Percentiles rank a stretch among this genome's conserved stretches.
Conservation (phyloP, 2,329 filamentous ascomycete genomes). For the Calonectria henricotiae region DNA sequence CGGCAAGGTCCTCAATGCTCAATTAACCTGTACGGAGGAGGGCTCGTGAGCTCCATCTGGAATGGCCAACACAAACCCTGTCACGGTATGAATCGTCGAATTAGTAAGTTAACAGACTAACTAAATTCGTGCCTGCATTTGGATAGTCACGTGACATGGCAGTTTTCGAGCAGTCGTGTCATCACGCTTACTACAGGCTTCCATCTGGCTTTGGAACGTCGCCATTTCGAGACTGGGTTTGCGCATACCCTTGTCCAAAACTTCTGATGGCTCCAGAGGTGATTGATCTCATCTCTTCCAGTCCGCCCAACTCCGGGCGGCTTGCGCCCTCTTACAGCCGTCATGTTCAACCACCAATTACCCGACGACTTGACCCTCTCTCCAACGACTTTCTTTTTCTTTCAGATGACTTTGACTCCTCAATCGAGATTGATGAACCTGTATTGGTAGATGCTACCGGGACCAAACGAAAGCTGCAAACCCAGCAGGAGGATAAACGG, state of each 20-base stretch:
- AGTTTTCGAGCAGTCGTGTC: constrained; percentile 40
- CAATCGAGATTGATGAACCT: constrained; percentile 57
- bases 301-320: constrained; percentile 48
- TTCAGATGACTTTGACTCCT: constrained; percentile 62
- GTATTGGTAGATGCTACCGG: constrained; percentile 44
- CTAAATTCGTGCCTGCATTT: too few species aligned
- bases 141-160: constrained; percentile 45
- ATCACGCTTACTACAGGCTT: constrained; percentile 35
- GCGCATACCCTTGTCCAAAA: not conserved
- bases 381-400: constrained; percentile 43
- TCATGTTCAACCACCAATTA: not conserved
- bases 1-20: not conserved
- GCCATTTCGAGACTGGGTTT: not conserved
- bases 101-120: not conserved
- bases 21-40: not conserved
- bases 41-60: not conserved
- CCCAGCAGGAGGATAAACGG: constrained; percentile 28
- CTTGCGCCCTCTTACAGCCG: not conserved
- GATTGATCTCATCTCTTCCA: constrained; percentile 60
- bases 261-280: constrained; percentile 53
- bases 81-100: not conserved
- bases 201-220: constrained; percentile 30
- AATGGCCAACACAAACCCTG: not conserved
- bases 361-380: not conserved
- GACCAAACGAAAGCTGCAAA: constrained; percentile 54